Conservation (phyloP, 345 rosid species). For the Rhodamnia rubescens region DNA sequence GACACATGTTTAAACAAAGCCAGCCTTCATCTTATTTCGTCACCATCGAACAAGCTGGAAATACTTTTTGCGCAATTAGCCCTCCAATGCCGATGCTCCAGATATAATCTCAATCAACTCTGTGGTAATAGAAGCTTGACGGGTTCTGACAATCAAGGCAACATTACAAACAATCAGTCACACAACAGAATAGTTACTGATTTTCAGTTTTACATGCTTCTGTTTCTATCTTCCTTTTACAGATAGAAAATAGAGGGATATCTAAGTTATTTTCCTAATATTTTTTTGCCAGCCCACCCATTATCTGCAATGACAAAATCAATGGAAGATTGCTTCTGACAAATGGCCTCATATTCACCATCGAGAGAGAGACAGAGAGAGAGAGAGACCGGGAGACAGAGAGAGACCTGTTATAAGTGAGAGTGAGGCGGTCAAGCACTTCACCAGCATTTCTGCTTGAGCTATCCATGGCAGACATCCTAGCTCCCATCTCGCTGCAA, state of each 20-base stretch:
- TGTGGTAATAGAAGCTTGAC: conserved; percentile 97
- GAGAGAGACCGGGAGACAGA: conserved; percentile 2
- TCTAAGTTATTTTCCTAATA: background rate
- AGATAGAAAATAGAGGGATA: background rate
- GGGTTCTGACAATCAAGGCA: conserved; percentile 49
- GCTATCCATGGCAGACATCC: conserved; percentile 97
- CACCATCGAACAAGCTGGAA: background rate
- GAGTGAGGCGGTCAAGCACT: conserved; percentile 91
- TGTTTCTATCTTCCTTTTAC: background rate
- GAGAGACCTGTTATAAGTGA: conserved; percentile 60
- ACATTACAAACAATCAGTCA: background rate
- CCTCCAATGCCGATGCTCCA: conserved; percentile 86
- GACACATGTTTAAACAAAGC: conserved; percentile 8
- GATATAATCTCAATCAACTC: conserved; percentile 97
- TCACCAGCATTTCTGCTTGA: conserved; percentile 99
- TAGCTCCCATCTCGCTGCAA: conserved; percentile 76
- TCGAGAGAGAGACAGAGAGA: background rate
- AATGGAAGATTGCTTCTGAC: background rate
- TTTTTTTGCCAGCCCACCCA: background rate
- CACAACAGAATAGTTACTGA: background rate
- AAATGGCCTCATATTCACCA: background rate
- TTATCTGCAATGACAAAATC: background rate
- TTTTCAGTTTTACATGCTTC: background rate
- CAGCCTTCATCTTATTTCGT: conserved; percentile 30
- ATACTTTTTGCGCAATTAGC: conserved; percentile 13